Evolutionary conservation across 1,284 basidiomycete genomes (phyloP), one percentile per base, ranked within the genome.

Genomic region (Somion occarium): DNA sequence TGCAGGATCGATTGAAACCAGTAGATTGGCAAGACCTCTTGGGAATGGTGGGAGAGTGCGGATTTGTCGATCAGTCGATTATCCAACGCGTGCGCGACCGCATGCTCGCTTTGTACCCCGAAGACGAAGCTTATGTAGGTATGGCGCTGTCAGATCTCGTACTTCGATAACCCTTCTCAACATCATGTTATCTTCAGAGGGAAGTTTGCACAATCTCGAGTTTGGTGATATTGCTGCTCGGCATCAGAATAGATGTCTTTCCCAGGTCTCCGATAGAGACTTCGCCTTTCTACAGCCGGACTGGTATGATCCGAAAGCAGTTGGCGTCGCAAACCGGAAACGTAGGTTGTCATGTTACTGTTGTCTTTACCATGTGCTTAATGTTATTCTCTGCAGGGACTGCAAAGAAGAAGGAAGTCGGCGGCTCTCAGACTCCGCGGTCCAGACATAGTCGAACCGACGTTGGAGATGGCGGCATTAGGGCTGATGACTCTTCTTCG

Each of bases 1-100:
- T 47, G 46, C 46, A 47, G 34, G 38, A 47, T 22, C 26, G 46
- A 18, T 20, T 20, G 20, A 37, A 37, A n/a, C 22, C 26, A 12
- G 38, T 47, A 18, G 38, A 47, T 34, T 47, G 46, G 26, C 30
- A 47, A 22, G 20, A 38, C 22, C 19, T 47, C 2, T 37, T 47
- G 18, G 34, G 46, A 22, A 34, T 37, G 19, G 25, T 47, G 30
- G 22, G 25, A 18, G 34, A 3, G 9, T 22, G 37, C 18, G 46
- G 46, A 7, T n/a, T 47, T 18, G 12, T 37, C 30, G 24, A 47
- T 12, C 34, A 26, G 38, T 15, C n/a, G 20, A 39, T 20, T 20
- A 18, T 39, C 38, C n/a, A 39, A 20, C n/a, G 38, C n/a, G 4
- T 39, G 20, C 38, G 38, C 3, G 38, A 39, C 38, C 38, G 38